These are phyloP conservation scores for Rhizopogon salebrosus DNA, from an alignment of 768 basidiomycete genomes.

Conservation along the genomic window DNA sequence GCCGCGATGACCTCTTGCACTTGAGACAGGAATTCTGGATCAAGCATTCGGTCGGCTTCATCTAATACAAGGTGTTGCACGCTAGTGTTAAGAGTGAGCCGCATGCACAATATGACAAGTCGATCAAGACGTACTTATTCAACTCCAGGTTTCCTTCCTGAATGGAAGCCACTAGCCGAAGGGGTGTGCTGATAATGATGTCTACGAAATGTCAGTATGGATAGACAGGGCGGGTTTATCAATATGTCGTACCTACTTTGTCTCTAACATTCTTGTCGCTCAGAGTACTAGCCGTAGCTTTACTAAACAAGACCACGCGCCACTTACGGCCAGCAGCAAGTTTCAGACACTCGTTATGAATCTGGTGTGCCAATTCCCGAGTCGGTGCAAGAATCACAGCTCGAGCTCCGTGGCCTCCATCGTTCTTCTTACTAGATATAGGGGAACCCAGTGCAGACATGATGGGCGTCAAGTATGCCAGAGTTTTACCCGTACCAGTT, in stretches of 20 bases:
- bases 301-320: conserved; percentile 79
- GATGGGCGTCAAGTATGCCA: conserved; percentile 85
- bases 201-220: conserved; percentile 40
- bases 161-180: conserved; percentile 79
- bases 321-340: conserved; percentile 78
- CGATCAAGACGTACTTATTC: conserved; percentile 52
- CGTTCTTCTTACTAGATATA: conserved; percentile 38
- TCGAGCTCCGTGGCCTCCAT: conserved; percentile 55
- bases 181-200: conserved; percentile 87
- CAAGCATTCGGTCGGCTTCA: conserved; percentile 89
- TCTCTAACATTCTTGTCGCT: conserved; percentile 65
- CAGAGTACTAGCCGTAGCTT: conserved; percentile 82
- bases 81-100: conserved; percentile 33
- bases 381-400: conserved; percentile 88
- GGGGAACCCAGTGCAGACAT: conserved; percentile 58
- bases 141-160: conserved; percentile 63
- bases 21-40: conserved; percentile 83
- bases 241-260: conserved; percentile 63
- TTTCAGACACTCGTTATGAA: conserved; percentile 85
- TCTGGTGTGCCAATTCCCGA: conserved; percentile 93
- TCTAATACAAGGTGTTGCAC: conserved; percentile 85
- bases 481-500: conserved; percentile 95
- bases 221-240: neutral
- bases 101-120: conserved; percentile 1
- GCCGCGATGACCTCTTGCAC: conserved; percentile 81